Conservation (phyloP, 2,329 filamentous ascomycete species). For the Trichoderma cornu-damae region DNA sequence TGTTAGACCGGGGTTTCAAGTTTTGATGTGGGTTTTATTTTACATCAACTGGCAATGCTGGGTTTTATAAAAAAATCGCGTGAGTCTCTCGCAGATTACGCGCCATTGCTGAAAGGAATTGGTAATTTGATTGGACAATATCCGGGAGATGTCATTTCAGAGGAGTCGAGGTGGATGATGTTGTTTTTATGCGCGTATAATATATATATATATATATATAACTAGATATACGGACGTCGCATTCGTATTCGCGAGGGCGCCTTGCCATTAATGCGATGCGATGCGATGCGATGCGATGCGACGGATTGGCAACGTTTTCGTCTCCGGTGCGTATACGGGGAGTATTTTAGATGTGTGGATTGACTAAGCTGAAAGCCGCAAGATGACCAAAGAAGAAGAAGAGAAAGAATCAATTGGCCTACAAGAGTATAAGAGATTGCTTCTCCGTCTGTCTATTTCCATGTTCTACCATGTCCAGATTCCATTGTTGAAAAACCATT, state of each 20-base stretch:
- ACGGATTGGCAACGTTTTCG: not conserved
- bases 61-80: too few relatives aligned
- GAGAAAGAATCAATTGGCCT: not conserved
- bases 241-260: slow-evolving; percentile 12
- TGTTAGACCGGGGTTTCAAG: too few relatives aligned
- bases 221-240: not conserved
- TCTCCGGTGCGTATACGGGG: not conserved
- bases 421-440: slow-evolving; percentile 7
- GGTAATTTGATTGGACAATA: not conserved
- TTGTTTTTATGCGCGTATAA: slow-evolving; percentile 11
- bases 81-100: not conserved
- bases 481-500: too few relatives aligned
- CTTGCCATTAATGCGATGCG: not conserved
- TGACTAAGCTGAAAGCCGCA: too few relatives aligned
- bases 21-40: too few relatives aligned
- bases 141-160: not conserved
- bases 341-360: too few relatives aligned
- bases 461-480: not conserved
- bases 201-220: too few relatives aligned
- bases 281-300: too few relatives aligned
- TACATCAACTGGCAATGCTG: too few relatives aligned
- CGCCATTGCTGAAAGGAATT: not conserved
- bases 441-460: not conserved
- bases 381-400: not conserved
- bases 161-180: not conserved